A percentile compares a stretch with the other conserved stretches of the same genome.
Conservation (phyloP, 345 rosid genomes). For the Moricandia arvensis region DNA sequence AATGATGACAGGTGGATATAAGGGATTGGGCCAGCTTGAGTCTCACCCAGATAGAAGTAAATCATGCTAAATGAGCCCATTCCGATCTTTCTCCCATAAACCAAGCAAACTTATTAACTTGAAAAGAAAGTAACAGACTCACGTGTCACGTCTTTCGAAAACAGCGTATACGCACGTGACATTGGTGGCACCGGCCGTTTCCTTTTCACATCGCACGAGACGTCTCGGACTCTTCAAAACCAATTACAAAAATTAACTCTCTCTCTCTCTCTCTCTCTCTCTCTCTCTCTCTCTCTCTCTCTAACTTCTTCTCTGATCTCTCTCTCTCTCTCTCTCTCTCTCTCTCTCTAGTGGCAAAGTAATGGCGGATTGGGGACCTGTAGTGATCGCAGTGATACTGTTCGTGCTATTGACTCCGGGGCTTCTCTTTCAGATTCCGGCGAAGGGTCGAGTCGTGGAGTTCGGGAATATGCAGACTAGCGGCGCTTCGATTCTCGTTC, state of each 20-base stretch:
- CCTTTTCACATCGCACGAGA: constrained; percentile 29
- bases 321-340: neutral
- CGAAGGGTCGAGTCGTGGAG: constrained; percentile 51
- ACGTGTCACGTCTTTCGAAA: constrained; percentile 32
- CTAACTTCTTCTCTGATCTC: neutral
- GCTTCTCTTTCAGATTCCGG: constrained; percentile 82
- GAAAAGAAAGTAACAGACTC: constrained; percentile 7
- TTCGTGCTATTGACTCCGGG: constrained; percentile 84
- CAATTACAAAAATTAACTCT: neutral
- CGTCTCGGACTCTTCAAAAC: constrained; percentile 9
- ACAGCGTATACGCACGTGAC: constrained; percentile 36
- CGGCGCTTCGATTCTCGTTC: constrained; percentile 69
- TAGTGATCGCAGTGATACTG: constrained; percentile 73
- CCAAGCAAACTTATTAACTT: neutral
- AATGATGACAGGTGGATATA: no score
- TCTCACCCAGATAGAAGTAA: neutral
- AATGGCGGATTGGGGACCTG: constrained; percentile 98
- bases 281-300: neutral
- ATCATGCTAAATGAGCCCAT: neutral
- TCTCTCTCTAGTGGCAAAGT: neutral
- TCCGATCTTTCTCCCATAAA: neutral
- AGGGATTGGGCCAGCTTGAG: neutral
- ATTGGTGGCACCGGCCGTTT: constrained; percentile 25
- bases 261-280: no score
- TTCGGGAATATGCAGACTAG: constrained; percentile 82